These are phyloP conservation scores for Trichothecium sympodiale DNA, from an alignment of 2,329 filamentous ascomycete genomes.

Conservation along the genomic window DNA sequence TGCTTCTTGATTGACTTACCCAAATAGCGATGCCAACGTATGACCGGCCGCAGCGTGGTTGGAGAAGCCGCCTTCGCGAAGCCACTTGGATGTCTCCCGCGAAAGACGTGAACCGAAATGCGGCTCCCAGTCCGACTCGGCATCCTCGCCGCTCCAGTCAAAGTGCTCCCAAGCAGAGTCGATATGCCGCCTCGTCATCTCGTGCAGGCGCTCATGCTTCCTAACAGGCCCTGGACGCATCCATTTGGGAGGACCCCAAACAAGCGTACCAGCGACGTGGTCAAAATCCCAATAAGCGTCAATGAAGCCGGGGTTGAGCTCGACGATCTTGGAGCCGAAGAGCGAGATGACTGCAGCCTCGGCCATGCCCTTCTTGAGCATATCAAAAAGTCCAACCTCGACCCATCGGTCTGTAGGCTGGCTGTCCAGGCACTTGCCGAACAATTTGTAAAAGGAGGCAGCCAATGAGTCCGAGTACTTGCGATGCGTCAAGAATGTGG, in stretches of 20 bases:
- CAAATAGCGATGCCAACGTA: constrained; percentile 11
- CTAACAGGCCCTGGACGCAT: constrained; percentile 9
- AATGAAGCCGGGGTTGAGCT: constrained; percentile 13
- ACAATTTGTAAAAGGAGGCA: too few relatives aligned
- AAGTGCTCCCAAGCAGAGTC: too few relatives aligned
- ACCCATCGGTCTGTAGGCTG: constrained; percentile 13
- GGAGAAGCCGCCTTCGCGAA: constrained; percentile 6
- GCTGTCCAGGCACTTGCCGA: too few relatives aligned
- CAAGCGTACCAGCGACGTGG: constrained; percentile 7
- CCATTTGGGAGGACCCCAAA: constrained; percentile 12
- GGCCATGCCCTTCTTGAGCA: constrained; percentile 11
- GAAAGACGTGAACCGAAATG: too few relatives aligned
- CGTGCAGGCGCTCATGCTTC: constrained; percentile 7
- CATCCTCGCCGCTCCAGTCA: too few relatives aligned
- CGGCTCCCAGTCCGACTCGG: too few relatives aligned
- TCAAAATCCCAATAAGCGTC: constrained; percentile 16
- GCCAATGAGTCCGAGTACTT: too few relatives aligned
- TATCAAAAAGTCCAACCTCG: constrained; percentile 8
- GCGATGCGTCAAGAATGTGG: too few relatives aligned
- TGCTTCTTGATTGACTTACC: constrained; percentile 16
- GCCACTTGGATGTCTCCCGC: too few relatives aligned
- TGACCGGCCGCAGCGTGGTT: too few relatives aligned
- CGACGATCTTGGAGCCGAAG: constrained; percentile 12
- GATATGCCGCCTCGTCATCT: too few relatives aligned
- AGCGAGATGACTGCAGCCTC: constrained; percentile 11